Evolutionary conservation across 257 asterid genomes (phyloP), one percentile per base, ranked within the genome.

Genomic region (Asclepias syriaca): DNA sequence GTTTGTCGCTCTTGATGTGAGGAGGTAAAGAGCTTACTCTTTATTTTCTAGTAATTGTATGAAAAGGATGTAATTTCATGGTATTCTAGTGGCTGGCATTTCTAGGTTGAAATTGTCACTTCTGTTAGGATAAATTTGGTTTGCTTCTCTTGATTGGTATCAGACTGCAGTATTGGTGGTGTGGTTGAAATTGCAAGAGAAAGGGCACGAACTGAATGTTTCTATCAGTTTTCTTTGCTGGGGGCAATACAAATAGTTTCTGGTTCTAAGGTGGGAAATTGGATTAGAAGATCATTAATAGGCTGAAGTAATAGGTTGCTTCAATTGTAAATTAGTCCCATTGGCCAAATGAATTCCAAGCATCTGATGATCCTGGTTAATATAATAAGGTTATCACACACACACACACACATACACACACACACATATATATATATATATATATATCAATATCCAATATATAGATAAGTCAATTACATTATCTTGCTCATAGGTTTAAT

Each of bases 1-100:
- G 34, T 95, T 95, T 86, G 99, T 95, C 74, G 99, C 99, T 8
- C 98, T 95, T 80, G 99, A 95, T 74, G 96, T 95, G 82, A 86
- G 99, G 84, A 95, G 99, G 99, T 95, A 85, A 64, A 59, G 56
- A 22, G 21, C 49, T 51, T 69, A 27, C 71, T 2, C 6, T 74
- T 56, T 53, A 37, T 19, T 11, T 39, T 65, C 56, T 71, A 5
- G 5, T 58, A 24, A 7, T 0, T 63, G 49, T 8, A 24, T 63
- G 39, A 18, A 37, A 37, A 34, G 68, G 68, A 64, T 13, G 45
- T 64, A 4, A 10, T n/a, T n/a, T 64, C 53, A 32, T 34, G 18
- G 13, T 49, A 3, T 1, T 43, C 37, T 21, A 8, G 49, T 58
- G 63, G 58, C n/a, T 37, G 37, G 13, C 43, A 3, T 49, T 46